Conservation (phyloP, 1,139 yeast genomes). For the Candida glucosophila region DNA sequence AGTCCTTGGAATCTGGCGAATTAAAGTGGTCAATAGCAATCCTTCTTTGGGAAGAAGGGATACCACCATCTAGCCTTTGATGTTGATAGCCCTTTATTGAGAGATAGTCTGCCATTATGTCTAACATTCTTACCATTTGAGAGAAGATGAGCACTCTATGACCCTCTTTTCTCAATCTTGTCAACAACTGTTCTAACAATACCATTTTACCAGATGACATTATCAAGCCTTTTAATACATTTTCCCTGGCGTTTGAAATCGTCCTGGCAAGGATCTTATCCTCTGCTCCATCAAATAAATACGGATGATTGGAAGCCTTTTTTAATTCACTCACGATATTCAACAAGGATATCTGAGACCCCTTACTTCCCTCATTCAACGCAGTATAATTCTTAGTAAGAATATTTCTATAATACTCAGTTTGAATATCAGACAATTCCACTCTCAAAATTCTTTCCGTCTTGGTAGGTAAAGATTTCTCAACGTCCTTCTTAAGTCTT, state of each 20-base stretch:
- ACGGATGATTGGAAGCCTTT: constrained; percentile 96
- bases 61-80: constrained; percentile 94
- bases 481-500: constrained; percentile 93
- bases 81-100: constrained; percentile 83
- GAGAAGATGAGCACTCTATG: constrained; percentile 92
- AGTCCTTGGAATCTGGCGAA: constrained; percentile 88
- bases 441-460: constrained; percentile 92
- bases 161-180: constrained; percentile 82
- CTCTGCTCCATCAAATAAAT: constrained; percentile 89
- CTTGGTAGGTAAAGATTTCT: constrained; percentile 89
- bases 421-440: constrained; percentile 89
- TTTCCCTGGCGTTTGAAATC: constrained; percentile 66
- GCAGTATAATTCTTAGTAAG: constrained; percentile 88
- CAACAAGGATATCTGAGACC: constrained; percentile 72
- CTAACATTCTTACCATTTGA: constrained; percentile 96
- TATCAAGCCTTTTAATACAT: constrained; percentile 76
- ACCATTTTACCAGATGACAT: constrained; percentile 99
- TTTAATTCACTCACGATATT: constrained; percentile 94
- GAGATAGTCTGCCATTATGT: constrained; percentile 88
- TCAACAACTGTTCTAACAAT: constrained; percentile 75
- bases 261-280: constrained; percentile 60
- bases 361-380: constrained; percentile 75
- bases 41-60: constrained; percentile 89
- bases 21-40: constrained; percentile 95
- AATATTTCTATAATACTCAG: constrained; percentile 89